phyloP scores from a whole-genome alignment of 1,284 basidiomycete species.

The Ustilago vetiveriae region DNA sequence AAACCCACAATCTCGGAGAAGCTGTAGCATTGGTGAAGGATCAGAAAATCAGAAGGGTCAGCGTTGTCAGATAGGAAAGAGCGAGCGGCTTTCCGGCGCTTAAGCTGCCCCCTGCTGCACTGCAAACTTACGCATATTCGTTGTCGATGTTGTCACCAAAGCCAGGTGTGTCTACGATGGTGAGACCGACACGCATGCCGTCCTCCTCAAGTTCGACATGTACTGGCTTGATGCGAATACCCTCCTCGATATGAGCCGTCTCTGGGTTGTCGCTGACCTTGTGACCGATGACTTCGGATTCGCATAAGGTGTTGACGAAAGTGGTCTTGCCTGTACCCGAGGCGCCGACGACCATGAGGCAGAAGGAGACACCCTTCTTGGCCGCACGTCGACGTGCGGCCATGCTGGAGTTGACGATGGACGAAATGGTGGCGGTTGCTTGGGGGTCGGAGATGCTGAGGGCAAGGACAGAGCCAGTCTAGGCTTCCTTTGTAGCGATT shows the following conservation, averaged over 20 bases:
- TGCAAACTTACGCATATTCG: constrained; percentile 85
- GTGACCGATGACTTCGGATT: constrained; percentile 71
- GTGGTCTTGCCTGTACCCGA: constrained; percentile 66
- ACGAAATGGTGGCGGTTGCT: constrained; percentile 30
- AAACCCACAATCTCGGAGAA: constrained; percentile 87
- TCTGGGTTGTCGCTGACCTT: constrained; percentile 86
- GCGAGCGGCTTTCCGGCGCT: no score
- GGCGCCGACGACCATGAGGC: constrained; percentile 67
- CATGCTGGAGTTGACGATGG: constrained; percentile 46
- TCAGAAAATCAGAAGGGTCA: not conserved
- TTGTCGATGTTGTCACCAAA: constrained; percentile 99
- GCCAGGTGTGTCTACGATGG: constrained; percentile 97
- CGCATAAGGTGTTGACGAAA: constrained; percentile 67
- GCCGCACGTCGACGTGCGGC: constrained; percentile 61
- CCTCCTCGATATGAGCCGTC: constrained; percentile 91
- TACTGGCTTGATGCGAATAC: constrained; percentile 93
- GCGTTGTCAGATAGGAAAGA: not conserved
- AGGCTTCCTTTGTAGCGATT: constrained; percentile 1
- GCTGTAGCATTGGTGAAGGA: constrained; percentile 19
- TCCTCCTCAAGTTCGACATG: constrained; percentile 98
- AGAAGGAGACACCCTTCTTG: constrained; percentile 68
- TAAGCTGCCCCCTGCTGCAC: no score
- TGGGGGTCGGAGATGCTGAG: not conserved
- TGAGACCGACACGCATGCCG: constrained; percentile 95
- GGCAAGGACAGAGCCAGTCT: not conserved